Base-by-base conservation (phyloP, 2,329 filamentous ascomycete genomes). In the Dothideomycetes sp. region DNA sequence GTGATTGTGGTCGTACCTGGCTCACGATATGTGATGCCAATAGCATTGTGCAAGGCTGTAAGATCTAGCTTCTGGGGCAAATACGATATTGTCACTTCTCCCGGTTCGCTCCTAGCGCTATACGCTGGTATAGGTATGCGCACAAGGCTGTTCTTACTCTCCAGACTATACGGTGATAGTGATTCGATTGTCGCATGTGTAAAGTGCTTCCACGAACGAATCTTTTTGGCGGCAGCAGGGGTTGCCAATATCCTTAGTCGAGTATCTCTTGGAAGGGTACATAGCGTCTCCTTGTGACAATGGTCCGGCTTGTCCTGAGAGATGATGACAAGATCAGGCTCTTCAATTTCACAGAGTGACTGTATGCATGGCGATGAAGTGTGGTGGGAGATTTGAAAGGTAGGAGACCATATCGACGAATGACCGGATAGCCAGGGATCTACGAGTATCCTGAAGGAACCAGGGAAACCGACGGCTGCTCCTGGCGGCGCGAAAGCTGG, bases 1-100 rank as follows among this genome's bases (percentile, higher is more conserved):
- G 53, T 47, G 29, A 55, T 62, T 15, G 64, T 52, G 3, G 59
- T 50, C 22, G 54, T 61, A 33, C 54, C 62, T 1, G 79, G 75
- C 15, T 79, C 71, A 14, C 72, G 71, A 53, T 85, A 86, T 1
- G 81, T 86, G 48, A 86, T 81, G 11, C 76, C 80, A 46, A 85
- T 70, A 9, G 79, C 80, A 42, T 75, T 74, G 52, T 83, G 79
- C 0, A 81, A 52, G 3, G 73, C 71, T 5, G 72, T 73, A 3
- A 78, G 50, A 49, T 83, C 77, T 35, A 66, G 58, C 51, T 72
- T 76, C 38, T 78, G 73, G 0, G 72, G 64, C 19, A 85, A 70
- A 54, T 77, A 77, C 1, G 79, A 67, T n/a, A 86, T 66, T 0
- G 79, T 84, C n/a, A 84, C 68, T 59, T 85, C 79, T 14, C 81